Evolutionary conservation across 2,329 filamentous ascomycete genomes (phyloP).

Genomic region (Cladosporium colombiae): DNA sequence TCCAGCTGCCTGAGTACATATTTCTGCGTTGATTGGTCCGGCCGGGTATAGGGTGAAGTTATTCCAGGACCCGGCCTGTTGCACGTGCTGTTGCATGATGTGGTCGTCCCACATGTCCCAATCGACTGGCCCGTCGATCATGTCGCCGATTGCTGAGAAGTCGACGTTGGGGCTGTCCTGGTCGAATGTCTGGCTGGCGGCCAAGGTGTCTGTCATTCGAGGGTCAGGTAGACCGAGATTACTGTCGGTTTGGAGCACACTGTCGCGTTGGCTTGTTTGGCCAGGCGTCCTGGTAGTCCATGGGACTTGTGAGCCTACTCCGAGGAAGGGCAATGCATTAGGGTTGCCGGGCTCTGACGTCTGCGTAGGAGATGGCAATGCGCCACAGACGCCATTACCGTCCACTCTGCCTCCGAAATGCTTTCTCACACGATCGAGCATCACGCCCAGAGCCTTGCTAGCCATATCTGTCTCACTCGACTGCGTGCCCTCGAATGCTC

Average conservation of each 20-base stretch:
- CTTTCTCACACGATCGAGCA: constrained; percentile 35
- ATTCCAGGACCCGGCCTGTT: background rate
- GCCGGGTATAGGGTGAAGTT: background rate
- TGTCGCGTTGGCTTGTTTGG: background rate
- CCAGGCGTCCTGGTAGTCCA: background rate
- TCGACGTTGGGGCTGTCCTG: constrained; percentile 22
- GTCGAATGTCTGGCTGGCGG: background rate
- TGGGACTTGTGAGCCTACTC: background rate
- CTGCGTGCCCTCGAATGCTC: constrained; percentile 21
- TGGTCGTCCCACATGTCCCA: constrained; percentile 35
- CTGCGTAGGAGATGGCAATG: background rate
- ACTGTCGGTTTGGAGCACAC: background rate
- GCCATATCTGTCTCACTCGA: constrained; percentile 36
- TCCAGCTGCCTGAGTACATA: background rate
- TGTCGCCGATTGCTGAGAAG: constrained; percentile 33
- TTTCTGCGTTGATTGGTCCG: background rate
- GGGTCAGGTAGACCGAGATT: background rate
- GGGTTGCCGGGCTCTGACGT: background rate
- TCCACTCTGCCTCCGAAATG: constrained; percentile 23
- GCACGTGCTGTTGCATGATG: constrained; percentile 21
- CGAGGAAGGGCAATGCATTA: background rate
- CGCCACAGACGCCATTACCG: background rate
- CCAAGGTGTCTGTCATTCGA: background rate
- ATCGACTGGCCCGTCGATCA: constrained; percentile 36
- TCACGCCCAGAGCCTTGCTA: constrained; percentile 34